These are phyloP conservation scores for Staphylotrichum tortipilum DNA, from an alignment of 495 filamentous ascomycete species.

Conservation along the genomic window DNA sequence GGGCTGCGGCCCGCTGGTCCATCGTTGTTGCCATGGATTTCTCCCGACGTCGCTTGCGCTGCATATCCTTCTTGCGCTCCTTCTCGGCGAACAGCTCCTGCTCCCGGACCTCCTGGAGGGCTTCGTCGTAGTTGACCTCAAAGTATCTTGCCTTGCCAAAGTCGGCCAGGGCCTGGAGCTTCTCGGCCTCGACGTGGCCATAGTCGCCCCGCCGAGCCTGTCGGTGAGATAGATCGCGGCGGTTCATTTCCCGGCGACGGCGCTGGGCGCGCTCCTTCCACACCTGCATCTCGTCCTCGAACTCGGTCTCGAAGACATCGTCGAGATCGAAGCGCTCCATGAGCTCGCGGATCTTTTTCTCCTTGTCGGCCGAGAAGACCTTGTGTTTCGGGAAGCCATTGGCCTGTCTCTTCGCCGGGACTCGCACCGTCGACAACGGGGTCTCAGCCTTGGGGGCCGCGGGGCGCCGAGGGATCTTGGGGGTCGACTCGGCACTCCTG, in stretches of 20 bases:
- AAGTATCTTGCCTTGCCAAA: constrained; percentile 44
- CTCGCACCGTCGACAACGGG: constrained; percentile 34
- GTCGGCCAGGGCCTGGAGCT: constrained; percentile 38
- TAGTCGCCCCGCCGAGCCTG: constrained; percentile 44
- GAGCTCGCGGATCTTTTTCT: constrained; percentile 56
- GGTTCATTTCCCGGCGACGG: constrained; percentile 52
- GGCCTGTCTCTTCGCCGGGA: constrained; percentile 41
- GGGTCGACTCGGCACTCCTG: constrained; percentile 29
- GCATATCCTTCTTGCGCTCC: constrained; percentile 99
- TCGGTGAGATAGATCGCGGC: constrained; percentile 45
- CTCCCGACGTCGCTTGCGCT: constrained; percentile 91
- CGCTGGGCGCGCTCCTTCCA: constrained; percentile 50
- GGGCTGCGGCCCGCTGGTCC: constrained; percentile 74
- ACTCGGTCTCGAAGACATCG: constrained; percentile 56
- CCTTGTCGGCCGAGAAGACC: constrained; percentile 52
- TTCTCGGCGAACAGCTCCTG: constrained; percentile 91
- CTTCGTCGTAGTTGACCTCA: constrained; percentile 48
- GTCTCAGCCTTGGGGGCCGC: constrained; percentile 36
- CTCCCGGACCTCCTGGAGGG: constrained; percentile 75
- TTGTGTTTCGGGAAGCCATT: constrained; percentile 47
- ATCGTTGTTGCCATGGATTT: constrained; percentile 83
- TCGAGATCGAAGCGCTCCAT: constrained; percentile 61
- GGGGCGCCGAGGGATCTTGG: constrained; percentile 32
- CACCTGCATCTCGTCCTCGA: constrained; percentile 46
- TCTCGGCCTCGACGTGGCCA: constrained; percentile 23